Evolutionary conservation across 805 yeast genomes (phyloP).

Genomic region (Saccharomycopsis sp.): DNA sequence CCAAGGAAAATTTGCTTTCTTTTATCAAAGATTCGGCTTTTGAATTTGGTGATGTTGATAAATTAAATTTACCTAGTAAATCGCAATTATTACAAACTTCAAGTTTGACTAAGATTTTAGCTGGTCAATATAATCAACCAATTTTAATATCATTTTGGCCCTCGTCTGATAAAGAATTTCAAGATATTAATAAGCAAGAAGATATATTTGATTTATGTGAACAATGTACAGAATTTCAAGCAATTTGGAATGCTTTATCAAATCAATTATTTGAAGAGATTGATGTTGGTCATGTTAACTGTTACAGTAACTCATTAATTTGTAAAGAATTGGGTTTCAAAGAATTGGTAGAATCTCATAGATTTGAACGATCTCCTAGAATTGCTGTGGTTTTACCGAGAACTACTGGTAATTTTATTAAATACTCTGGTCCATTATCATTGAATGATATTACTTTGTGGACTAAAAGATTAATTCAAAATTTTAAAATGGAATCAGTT

Average conservation of each 20-base stretch:
- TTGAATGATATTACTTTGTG: constrained; percentile 34
- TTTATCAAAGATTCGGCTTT: constrained; percentile 50
- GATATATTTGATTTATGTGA: constrained; percentile 39
- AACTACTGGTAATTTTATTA: constrained; percentile 40
- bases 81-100: constrained; percentile 35
- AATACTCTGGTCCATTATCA: constrained; percentile 29
- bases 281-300: constrained; percentile 52
- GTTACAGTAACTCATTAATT: constrained; percentile 41
- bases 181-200: constrained; percentile 28
- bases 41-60: constrained; percentile 35
- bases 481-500: constrained; percentile 35
- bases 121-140: constrained; percentile 45
- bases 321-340: constrained; percentile 46
- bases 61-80: constrained; percentile 34
- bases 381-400: constrained; percentile 50
- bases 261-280: constrained; percentile 37
- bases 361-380: constrained; percentile 30
- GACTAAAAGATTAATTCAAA: constrained; percentile 40
- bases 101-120: constrained; percentile 40
- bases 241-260: constrained; percentile 52
- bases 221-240: constrained; percentile 44
- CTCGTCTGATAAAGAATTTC: constrained; percentile 34
- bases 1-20: constrained; percentile 40
- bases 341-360: constrained; percentile 26
- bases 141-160: constrained; percentile 64